Evolutionary conservation across 106 monocot species (phyloP).

Genomic region (Iris macrosiphon): DNA sequence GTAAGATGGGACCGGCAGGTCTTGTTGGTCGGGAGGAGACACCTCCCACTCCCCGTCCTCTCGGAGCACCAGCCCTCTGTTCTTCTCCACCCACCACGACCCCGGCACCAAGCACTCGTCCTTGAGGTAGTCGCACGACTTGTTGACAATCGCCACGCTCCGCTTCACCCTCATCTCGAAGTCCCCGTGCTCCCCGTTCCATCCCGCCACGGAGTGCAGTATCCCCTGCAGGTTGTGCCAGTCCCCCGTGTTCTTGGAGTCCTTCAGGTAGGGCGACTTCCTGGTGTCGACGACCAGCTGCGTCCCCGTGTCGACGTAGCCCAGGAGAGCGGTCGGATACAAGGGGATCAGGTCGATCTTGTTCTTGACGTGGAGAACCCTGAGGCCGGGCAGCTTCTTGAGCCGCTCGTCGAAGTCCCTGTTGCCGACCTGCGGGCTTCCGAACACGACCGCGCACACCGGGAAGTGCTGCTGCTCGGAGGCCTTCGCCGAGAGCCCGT

Average conservation of each 20-base stretch:
- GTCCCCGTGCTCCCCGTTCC: slow-evolving; percentile 36
- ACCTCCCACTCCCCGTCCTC: slow-evolving; percentile 55
- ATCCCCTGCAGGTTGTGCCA: slow-evolving; percentile 82
- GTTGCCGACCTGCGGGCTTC: slow-evolving; percentile 80
- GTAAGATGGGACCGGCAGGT: neutral
- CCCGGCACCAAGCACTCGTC: slow-evolving; percentile 54
- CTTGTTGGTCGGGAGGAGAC: neutral
- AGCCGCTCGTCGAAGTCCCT: slow-evolving; percentile 36
- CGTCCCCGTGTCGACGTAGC: slow-evolving; percentile 54
- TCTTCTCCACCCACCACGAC: slow-evolving; percentile 80
- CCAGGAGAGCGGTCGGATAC: slow-evolving; percentile 34
- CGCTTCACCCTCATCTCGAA: slow-evolving; percentile 61
- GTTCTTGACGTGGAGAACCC: slow-evolving; percentile 60
- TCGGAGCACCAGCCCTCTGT: slow-evolving; percentile 75
- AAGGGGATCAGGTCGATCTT: slow-evolving; percentile 49
- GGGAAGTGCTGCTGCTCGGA: slow-evolving; percentile 16
- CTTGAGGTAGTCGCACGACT: slow-evolving; percentile 45
- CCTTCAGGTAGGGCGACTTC: slow-evolving; percentile 59
- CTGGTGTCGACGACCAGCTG: slow-evolving; percentile 42
- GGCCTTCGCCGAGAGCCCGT: slow-evolving; percentile 33
- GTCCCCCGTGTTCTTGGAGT: slow-evolving; percentile 19
- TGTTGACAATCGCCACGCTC: slow-evolving; percentile 77
- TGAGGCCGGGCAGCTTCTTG: slow-evolving; percentile 11
- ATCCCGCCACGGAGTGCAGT: slow-evolving; percentile 75
- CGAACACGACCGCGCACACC: slow-evolving; percentile 63